phyloP scores from a whole-genome alignment of 352 stramenopile species.

The Phytophthora tubulina region DNA sequence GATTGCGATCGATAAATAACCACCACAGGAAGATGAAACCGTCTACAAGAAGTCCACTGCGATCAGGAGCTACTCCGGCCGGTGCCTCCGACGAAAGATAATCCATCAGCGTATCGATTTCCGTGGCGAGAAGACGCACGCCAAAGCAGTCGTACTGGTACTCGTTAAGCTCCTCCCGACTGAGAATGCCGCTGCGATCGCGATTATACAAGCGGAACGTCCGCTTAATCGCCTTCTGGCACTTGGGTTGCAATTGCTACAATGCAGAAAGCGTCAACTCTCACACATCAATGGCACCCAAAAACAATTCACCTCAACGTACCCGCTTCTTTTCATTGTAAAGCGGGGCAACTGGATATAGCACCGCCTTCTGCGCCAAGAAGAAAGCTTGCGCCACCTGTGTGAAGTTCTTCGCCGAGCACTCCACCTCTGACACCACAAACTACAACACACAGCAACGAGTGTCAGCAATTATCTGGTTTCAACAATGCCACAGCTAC shows the following conservation, averaged over 20 bases:
- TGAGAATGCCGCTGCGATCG: conserved; percentile 84
- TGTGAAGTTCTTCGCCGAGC: conserved; percentile 90
- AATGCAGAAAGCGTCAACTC: conserved; percentile 1
- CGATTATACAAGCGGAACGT: conserved; percentile 89
- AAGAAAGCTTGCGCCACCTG: conserved; percentile 91
- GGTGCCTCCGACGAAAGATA: conserved; percentile 75
- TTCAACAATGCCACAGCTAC: not conserved
- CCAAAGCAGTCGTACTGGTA: conserved; percentile 92
- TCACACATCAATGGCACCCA: not conserved
- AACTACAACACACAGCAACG: conserved; percentile 51
- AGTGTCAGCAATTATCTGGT: not conserved
- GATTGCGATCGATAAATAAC: conserved; percentile 90
- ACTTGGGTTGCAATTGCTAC: conserved; percentile 84
- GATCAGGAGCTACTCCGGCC: conserved; percentile 71
- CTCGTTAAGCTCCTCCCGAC: conserved; percentile 87
- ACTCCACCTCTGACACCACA: conserved; percentile 85
- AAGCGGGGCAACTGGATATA: conserved; percentile 90
- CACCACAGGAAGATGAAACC: conserved; percentile 89
- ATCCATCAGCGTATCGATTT: conserved; percentile 91
- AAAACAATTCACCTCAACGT: conserved; percentile 8
- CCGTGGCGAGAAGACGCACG: conserved; percentile 75
- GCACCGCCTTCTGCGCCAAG: conserved; percentile 89
- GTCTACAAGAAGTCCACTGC: conserved; percentile 73
- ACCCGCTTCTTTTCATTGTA: conserved; percentile 89
- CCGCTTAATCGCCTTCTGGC: conserved; percentile 87